These are phyloP conservation scores for Pseudopyricularia javanii DNA, from an alignment of 2,329 filamentous ascomycete genomes.

Conservation along the genomic window DNA sequence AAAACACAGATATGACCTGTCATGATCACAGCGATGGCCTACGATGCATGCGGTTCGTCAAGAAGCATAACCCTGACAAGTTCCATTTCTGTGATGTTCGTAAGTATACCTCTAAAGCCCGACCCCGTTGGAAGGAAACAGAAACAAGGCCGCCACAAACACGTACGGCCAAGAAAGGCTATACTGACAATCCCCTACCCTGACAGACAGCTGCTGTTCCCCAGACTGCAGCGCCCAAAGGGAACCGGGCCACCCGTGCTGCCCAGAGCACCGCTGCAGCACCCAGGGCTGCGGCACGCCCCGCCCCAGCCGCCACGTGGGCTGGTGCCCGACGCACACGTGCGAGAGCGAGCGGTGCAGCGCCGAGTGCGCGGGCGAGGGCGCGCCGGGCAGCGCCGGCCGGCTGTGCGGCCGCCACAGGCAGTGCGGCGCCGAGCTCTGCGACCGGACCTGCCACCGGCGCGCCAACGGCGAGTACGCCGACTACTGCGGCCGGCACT, in stretches of 20 bases:
- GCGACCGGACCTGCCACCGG: constrained; percentile 5
- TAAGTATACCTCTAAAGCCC: constrained; percentile 4
- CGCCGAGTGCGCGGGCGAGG: constrained; percentile 4
- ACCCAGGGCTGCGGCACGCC: constrained; percentile 4
- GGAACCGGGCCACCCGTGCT: constrained; percentile 3
- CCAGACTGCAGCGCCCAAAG: constrained; percentile 6
- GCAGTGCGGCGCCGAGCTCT: constrained; percentile 5
- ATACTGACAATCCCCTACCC: background rate
- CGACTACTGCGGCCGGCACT: constrained; percentile 7
- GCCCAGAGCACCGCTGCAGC: constrained; percentile 7
- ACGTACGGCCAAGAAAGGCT: background rate
- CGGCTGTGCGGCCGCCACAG: constrained; percentile 8
- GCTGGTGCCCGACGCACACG: constrained; percentile 9
- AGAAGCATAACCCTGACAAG: constrained; percentile 9
- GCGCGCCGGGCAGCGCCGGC: constrained; percentile 1
- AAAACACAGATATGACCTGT: constrained; percentile 6
- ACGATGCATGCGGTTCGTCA: constrained; percentile 9
- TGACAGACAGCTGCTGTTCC: constrained; percentile 10
- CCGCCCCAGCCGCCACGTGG: constrained; percentile 2
- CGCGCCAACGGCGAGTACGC: constrained; percentile 4
- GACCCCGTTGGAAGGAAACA: background rate
- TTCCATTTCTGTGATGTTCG: constrained; percentile 11
- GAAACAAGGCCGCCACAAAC: too few species aligned
- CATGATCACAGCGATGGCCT: constrained; percentile 1
- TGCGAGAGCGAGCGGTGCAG: constrained; percentile 7